These are phyloP conservation scores for Yarrowia sp. DNA, from an alignment of 805 yeast species.

Conservation along the genomic window DNA sequence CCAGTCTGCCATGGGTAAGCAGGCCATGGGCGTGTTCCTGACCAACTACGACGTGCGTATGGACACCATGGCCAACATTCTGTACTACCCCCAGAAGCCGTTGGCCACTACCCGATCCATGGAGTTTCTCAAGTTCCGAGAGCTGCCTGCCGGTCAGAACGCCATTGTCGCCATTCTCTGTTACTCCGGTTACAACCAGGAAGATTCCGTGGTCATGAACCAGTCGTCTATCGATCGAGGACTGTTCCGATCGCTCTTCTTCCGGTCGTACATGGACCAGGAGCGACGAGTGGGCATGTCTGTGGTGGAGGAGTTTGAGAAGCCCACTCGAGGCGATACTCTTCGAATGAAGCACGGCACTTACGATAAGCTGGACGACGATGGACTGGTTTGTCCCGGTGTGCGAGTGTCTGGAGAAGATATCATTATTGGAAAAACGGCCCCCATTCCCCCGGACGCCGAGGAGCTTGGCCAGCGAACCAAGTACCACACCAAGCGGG, in stretches of 20 bases:
- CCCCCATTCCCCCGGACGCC: constrained; percentile 98
- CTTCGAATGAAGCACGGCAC: constrained; percentile 96
- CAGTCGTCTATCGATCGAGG: constrained; percentile 97
- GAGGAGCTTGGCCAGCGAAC: constrained; percentile 99
- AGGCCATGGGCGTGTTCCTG: constrained; percentile 98
- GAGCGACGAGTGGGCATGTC: constrained; percentile 99
- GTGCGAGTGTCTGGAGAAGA: constrained; percentile 98
- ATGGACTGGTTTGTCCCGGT: constrained; percentile 97
- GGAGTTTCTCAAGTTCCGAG: constrained; percentile 97
- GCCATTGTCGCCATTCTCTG: constrained; percentile 98
- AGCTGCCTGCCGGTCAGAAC: constrained; percentile 98
- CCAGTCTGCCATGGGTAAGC: constrained; percentile 99
- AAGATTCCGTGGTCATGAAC: constrained; percentile 99
- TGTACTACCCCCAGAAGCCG: constrained; percentile 97
- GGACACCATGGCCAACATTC: constrained; percentile 99
- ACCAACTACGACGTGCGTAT: constrained; percentile 94
- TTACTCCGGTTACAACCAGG: constrained; percentile 98
- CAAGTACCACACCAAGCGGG: constrained; percentile 96
- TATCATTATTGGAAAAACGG: constrained; percentile 96
- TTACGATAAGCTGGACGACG: constrained; percentile 96
- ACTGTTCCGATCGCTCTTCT: constrained; percentile 89
- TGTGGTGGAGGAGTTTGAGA: constrained; percentile 95
- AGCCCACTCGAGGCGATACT: constrained; percentile 93
- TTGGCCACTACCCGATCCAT: constrained; percentile 96
- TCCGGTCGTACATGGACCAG: constrained; percentile 97